phyloP scores from a whole-genome alignment of 139 green algal species.

The Auxenochlorella pyrenoidosa region DNA sequence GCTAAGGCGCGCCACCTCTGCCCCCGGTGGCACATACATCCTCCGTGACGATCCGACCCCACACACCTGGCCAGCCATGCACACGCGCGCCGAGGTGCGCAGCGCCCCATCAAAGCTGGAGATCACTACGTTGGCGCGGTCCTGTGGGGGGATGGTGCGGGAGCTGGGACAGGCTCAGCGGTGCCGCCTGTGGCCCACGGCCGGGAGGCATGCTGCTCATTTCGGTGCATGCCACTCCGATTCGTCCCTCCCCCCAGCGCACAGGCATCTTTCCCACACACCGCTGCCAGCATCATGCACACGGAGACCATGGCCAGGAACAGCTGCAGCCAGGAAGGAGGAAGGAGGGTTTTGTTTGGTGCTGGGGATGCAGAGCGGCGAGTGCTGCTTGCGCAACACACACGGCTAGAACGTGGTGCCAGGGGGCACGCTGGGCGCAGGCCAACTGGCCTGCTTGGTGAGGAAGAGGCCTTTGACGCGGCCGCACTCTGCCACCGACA shows the following conservation, averaged over 20 bases:
- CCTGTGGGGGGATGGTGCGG: not conserved
- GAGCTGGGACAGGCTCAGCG: too few species aligned
- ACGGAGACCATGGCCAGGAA: slow-evolving; percentile 25
- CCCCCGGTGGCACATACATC: too few species aligned
- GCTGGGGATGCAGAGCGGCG: too few species aligned
- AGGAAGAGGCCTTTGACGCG: slow-evolving; percentile 2
- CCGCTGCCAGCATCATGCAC: slow-evolving; percentile 27
- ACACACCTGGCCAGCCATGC: slow-evolving; percentile 3
- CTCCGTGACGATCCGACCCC: too few species aligned
- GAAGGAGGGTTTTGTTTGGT: not conserved
- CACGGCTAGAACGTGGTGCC: not conserved
- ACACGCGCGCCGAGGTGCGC: not conserved
- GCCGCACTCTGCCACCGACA: slow-evolving; percentile 26
- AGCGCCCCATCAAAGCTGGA: slow-evolving; percentile 7
- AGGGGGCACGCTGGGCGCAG: not conserved
- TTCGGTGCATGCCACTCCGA: too few species aligned
- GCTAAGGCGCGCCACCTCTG: too few species aligned
- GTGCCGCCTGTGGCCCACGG: too few species aligned
- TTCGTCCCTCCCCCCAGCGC: too few species aligned
- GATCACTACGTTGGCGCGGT: slow-evolving; percentile 1
- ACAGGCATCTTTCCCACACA: too few species aligned
- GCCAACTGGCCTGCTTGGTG: not conserved
- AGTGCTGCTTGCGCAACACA: not conserved
- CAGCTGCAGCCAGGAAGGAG: not conserved
- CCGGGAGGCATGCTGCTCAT: too few species aligned